phyloP scores from a whole-genome alignment of 495 filamentous ascomycete genomes.

The Articulospora tetracladia region DNA sequence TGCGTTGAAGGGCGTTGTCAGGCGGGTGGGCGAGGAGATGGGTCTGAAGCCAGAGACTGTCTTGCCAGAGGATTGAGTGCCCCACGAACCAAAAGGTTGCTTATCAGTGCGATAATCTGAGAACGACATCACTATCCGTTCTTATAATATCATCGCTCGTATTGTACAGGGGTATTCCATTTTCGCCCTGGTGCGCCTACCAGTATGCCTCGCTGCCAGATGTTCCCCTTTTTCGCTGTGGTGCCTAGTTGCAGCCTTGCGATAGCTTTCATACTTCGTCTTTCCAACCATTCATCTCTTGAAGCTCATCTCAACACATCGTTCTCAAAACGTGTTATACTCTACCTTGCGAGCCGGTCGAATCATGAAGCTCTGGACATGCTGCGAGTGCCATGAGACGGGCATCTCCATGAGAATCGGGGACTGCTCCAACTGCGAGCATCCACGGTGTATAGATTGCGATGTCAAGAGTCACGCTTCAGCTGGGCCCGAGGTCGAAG shows the following conservation, averaged over 20 bases:
- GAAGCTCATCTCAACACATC: neutral
- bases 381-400: constrained; percentile 1
- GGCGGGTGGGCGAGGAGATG: constrained; percentile 59
- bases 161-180: too few relatives aligned
- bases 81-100: neutral
- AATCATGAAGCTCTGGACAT: constrained; percentile 3
- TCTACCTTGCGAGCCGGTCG: neutral
- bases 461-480: neutral
- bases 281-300: neutral
- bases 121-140: too few relatives aligned
- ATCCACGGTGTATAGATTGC: constrained; percentile 5
- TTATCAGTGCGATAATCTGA: neutral
- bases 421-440: neutral
- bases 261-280: too few relatives aligned
- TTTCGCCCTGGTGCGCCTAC: too few relatives aligned
- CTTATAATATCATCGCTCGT: too few relatives aligned
- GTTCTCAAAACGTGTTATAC: neutral
- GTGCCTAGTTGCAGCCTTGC: too few relatives aligned
- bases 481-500: neutral
- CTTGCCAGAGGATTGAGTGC: constrained; percentile 22
- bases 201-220: too few relatives aligned
- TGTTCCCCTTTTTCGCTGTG: too few relatives aligned
- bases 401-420: neutral
- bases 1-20: constrained; percentile 74
- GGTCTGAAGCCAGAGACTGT: constrained; percentile 39